Conservation (phyloP, 2,329 filamentous ascomycete genomes). For the Colletotrichum tropicicola region DNA sequence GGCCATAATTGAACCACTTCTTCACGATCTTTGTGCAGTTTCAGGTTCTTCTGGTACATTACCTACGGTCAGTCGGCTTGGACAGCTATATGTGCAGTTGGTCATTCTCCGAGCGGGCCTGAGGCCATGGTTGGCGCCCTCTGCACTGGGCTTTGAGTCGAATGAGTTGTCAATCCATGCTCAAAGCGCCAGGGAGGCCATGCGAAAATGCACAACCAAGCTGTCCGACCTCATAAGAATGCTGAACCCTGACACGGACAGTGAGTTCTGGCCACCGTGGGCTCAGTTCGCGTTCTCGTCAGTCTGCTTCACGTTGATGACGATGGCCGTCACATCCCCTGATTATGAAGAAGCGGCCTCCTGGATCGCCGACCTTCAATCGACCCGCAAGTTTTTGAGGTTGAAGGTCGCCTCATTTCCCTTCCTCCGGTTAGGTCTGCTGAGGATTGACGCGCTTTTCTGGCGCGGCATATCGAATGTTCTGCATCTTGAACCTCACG, state of each 20-base stretch:
- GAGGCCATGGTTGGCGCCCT: not conserved
- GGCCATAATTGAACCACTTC: not conserved
- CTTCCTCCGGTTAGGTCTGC: slow-evolving; percentile 31
- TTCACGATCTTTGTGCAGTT: not conserved
- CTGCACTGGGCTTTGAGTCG: not conserved
- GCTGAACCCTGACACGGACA: slow-evolving; percentile 24
- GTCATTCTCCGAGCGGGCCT: not conserved
- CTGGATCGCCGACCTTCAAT: slow-evolving; percentile 30
- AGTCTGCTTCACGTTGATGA: slow-evolving; percentile 30
- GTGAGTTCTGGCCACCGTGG: slow-evolving; percentile 33
- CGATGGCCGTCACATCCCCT: slow-evolving; percentile 18
- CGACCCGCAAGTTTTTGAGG: slow-evolving; percentile 26
- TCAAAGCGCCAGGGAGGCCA: not conserved
- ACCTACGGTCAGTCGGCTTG: not conserved
- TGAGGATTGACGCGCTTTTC: slow-evolving; percentile 34
- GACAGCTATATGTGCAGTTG: not conserved
- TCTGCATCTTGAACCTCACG: slow-evolving; percentile 30
- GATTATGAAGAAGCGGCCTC: slow-evolving; percentile 18
- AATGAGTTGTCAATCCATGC: not conserved
- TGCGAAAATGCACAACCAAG: not conserved
- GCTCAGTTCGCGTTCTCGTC: slow-evolving; percentile 30
- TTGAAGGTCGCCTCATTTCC: slow-evolving; percentile 32
- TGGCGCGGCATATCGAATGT: slow-evolving; percentile 34
- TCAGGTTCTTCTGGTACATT: too few species aligned
- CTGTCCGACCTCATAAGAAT: not conserved